These are phyloP conservation scores for Akanthomyces uredinophilus DNA, from an alignment of 2,329 filamentous ascomycete species.

Conservation along the genomic window DNA sequence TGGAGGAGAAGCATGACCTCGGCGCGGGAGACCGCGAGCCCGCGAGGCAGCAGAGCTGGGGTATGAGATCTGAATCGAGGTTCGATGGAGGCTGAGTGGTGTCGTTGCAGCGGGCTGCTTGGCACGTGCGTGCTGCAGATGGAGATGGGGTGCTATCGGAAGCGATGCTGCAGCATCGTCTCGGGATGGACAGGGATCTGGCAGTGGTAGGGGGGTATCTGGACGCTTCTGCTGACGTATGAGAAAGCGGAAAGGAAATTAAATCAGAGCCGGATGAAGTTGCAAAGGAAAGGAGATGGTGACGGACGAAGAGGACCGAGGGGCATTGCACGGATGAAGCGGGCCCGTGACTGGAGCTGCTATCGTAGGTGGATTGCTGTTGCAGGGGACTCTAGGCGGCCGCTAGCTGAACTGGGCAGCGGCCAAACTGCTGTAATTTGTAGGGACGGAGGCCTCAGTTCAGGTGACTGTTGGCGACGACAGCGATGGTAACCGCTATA, in stretches of 20 bases:
- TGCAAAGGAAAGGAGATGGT: not conserved
- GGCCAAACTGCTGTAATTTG: no score
- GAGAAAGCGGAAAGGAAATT: not conserved
- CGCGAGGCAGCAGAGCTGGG: conserved; percentile 3
- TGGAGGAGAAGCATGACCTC: conserved; percentile 77
- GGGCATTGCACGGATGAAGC: conserved; percentile 8
- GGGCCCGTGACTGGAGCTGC: conserved; percentile 4
- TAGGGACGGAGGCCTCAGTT: no score
- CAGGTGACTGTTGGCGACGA: no score
- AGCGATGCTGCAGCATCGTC: not conserved
- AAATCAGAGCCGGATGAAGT: not conserved
- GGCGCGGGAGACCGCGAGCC: not conserved
- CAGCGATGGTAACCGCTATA: no score
- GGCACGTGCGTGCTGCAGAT: conserved; percentile 13
- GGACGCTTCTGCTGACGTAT: not conserved
- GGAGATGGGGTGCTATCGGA: conserved; percentile 3
- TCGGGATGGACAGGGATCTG: not conserved
- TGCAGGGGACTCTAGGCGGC: not conserved
- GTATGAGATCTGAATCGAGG: not conserved
- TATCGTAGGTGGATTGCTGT: not conserved
- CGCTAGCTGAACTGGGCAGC: not conserved
- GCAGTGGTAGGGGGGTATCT: not conserved
- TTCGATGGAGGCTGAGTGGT: not conserved
- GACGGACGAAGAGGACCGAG: not conserved
- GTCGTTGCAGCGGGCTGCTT: not conserved